Base-by-base conservation (phyloP, 768 basidiomycete genomes). In the Amanita brunnescens region DNA sequence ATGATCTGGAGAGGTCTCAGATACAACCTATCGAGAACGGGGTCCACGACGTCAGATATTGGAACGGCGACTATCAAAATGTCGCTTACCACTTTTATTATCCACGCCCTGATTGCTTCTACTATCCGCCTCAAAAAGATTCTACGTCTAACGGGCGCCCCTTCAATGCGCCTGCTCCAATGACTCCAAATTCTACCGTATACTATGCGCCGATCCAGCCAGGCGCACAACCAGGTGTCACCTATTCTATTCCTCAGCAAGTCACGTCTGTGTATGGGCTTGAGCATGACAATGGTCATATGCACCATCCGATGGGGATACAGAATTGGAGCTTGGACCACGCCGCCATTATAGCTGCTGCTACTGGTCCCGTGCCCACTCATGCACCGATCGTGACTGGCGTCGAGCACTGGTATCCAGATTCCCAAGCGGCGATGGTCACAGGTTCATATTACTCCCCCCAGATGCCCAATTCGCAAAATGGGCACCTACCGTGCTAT, bases 61-160 rank as follows among this genome's bases (percentile, higher is more conserved):
- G 54, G 49, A 60, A 63, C 18, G 49, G 45, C 13, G 52, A 57
- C 26, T 56, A 54, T 50, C 58, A 55, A 16, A 41, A 54, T 8
- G 34, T 34, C 20, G 38, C 33, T 8, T 51, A 54, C 39, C 54
- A 52, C 20, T 37, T 52, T 40, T 58, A 54, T 37, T 44, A 52
- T 16, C 40, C 53, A 2, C 49, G 60, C 39, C 58, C 55, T 2
- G 62, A 63, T 38, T 64, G 58, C 50, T 61, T 59, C 49, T 70
- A 69, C 49, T 70, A 63, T 49, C 69, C 69, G 5, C 65, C 66
- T 5, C 58, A 26, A n/a, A 34, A 64, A 9, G 58, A 59, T 24
- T 40, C 45, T 7, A 33, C 29, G 7, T 29, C 41, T 38, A 43
- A 35, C 44, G 47, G 35, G 2, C 37, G 23, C 20, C 18, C 47